Conservation (phyloP, 1,284 basidiomycete genomes). For the Sporisorium iseilematis-ciliati region DNA sequence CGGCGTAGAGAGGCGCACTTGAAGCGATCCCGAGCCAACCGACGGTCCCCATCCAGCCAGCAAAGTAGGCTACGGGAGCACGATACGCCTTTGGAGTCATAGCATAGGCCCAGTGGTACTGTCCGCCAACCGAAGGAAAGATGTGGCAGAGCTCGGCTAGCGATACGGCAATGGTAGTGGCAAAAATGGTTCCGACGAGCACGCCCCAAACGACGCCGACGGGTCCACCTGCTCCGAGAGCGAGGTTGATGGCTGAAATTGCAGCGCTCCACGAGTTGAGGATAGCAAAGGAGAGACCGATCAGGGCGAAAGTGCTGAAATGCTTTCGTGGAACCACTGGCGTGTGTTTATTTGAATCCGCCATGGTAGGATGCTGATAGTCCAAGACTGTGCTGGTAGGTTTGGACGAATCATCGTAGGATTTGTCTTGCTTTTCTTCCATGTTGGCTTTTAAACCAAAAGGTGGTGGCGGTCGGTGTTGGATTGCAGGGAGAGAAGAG, state of each 20-base stretch:
- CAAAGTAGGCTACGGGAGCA: slow-evolving; percentile 29
- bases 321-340: slow-evolving; percentile 30
- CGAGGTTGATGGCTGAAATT: slow-evolving; percentile 36
- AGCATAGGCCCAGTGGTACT: slow-evolving; percentile 49
- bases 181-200: slow-evolving; percentile 36
- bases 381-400: slow-evolving; percentile 11
- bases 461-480: neutral
- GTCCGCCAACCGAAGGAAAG: slow-evolving; percentile 37
- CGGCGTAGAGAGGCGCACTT: slow-evolving; percentile 41
- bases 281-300: slow-evolving; percentile 48
- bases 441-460: slow-evolving; percentile 1
- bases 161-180: slow-evolving; percentile 29
- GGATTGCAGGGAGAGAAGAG: neutral
- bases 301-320: slow-evolving; percentile 41
- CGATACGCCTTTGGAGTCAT: slow-evolving; percentile 20
- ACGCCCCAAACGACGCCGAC: slow-evolving; percentile 37
- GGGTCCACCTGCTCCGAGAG: slow-evolving; percentile 37
- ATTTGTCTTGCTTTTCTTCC: slow-evolving; percentile 23
- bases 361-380: slow-evolving; percentile 14
- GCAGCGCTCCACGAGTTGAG: slow-evolving; percentile 52
- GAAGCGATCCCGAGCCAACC: slow-evolving; percentile 46
- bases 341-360: neutral
- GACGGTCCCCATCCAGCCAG: slow-evolving; percentile 36
- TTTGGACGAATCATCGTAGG: slow-evolving; percentile 27
- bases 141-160: slow-evolving; percentile 52